phyloP scores from a whole-genome alignment of 2,329 filamentous ascomycete species.

The Nemania sp. region DNA sequence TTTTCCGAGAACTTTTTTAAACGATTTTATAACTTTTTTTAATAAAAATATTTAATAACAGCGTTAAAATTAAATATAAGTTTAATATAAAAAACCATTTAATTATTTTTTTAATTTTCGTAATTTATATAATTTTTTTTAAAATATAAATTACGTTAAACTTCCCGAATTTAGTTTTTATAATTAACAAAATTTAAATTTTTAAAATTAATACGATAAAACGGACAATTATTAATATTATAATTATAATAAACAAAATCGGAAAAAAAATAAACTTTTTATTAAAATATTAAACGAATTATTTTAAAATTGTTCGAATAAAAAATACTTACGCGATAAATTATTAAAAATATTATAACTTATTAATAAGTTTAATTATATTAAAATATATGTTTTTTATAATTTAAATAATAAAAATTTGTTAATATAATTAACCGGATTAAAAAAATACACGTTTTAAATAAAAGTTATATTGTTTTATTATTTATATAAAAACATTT shows the following conservation, averaged over 20 bases:
- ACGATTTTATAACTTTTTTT: slow-evolving; percentile 9
- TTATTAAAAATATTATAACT: slow-evolving; percentile 8
- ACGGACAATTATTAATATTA: background rate
- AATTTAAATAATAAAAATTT: background rate
- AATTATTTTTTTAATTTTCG: slow-evolving; percentile 3
- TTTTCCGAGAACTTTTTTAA: slow-evolving; percentile 8
- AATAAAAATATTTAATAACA: background rate
- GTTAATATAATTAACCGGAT: background rate
- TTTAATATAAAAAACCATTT: slow-evolving; percentile 6
- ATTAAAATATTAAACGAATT: slow-evolving; percentile 12
- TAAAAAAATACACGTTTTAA: background rate
- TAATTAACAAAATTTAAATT: slow-evolving; percentile 1
- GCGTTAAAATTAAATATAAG: background rate
- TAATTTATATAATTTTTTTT: background rate
- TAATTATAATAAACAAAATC: slow-evolving; percentile 3
- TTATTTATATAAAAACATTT: slow-evolving; percentile 2
- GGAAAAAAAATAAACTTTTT: slow-evolving; percentile 6
- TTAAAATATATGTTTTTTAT: background rate
- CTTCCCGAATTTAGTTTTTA: background rate
- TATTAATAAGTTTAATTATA: slow-evolving; percentile 8
- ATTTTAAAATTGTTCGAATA: slow-evolving; percentile 5
- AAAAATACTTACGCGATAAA: slow-evolving; percentile 8
- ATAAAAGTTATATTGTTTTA: background rate
- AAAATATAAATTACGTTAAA: background rate
- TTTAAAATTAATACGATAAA: background rate